Percentiles rank a stretch among this genome's conserved stretches.
Conservation (phyloP, 106 monocot species). For the Dendrobium catenatum region DNA sequence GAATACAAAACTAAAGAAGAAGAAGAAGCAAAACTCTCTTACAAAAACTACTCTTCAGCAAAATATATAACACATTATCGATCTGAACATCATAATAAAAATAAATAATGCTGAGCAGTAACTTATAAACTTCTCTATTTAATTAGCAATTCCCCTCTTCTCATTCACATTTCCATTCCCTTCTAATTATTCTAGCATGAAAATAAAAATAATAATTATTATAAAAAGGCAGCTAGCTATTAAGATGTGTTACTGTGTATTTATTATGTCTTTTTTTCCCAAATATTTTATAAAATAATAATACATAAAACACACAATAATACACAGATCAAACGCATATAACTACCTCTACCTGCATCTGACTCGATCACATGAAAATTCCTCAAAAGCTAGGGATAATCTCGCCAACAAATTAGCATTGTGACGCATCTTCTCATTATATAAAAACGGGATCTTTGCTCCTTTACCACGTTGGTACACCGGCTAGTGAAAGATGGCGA, state of each 20-base stretch:
- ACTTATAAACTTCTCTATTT: too few relatives aligned
- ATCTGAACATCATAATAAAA: too few relatives aligned
- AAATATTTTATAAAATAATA: neutral
- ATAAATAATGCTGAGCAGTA: too few relatives aligned
- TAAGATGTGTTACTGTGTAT: neutral
- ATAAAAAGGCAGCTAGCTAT: neutral
- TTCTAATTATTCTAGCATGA: too few relatives aligned
- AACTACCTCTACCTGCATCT: neutral
- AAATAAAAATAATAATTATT: neutral
- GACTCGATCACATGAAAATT: neutral
- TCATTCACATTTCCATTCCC: too few relatives aligned
- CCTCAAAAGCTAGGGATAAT: neutral
- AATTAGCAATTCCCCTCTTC: too few relatives aligned
- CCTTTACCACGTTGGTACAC: constrained; percentile 6
- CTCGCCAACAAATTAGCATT: constrained; percentile 5
- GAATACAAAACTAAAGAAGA: too few relatives aligned
- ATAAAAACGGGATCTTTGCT: constrained; percentile 4
- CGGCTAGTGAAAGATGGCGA: neutral
- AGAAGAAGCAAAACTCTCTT: too few relatives aligned
- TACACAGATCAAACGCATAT: neutral
- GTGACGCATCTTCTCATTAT: constrained; percentile 1
- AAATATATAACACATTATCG: too few relatives aligned
- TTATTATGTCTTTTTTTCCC: neutral
- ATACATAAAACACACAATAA: neutral
- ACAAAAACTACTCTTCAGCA: too few relatives aligned